Evolutionary conservation across 352 stramenopile genomes (phyloP).

Genomic region (Plasmopara muralis): DNA sequence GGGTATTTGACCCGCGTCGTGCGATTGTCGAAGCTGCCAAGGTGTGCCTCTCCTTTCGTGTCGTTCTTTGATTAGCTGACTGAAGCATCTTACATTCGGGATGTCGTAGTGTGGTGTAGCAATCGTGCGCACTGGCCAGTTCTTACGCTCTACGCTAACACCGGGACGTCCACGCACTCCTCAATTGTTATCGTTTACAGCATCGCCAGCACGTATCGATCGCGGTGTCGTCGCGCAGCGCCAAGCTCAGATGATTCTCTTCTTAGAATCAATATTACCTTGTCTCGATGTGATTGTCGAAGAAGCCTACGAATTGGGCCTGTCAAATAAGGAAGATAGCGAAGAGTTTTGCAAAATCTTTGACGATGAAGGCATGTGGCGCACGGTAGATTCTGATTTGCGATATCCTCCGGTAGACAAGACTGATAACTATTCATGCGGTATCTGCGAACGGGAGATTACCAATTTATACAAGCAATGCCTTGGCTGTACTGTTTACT

Average conservation of each 20-base stretch:
- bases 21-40: conserved; percentile 73
- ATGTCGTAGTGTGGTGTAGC: conserved; percentile 40
- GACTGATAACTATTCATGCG: conserved; percentile 49
- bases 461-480: conserved; percentile 85
- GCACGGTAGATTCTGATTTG: conserved; percentile 54
- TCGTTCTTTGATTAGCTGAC: conserved; percentile 1
- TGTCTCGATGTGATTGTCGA: conserved; percentile 73
- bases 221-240: conserved; percentile 49
- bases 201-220: conserved; percentile 33
- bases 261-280: conserved; percentile 72
- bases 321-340: conserved; percentile 57
- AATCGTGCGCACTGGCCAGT: conserved; percentile 68
- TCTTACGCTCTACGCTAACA: conserved; percentile 42
- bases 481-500: conserved; percentile 66
- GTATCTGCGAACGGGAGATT: conserved; percentile 67
- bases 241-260: conserved; percentile 75
- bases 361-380: conserved; percentile 69
- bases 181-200: conserved; percentile 47
- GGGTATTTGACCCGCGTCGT: conserved; percentile 63
- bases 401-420: conserved; percentile 23
- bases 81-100: not conserved
- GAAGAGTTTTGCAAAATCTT: conserved; percentile 70
- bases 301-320: conserved; percentile 58
- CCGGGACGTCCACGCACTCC: conserved; percentile 27
- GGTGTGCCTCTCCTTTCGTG: conserved; percentile 18